Evolutionary conservation across 2,329 filamentous ascomycete genomes (phyloP).

Genomic region (Monilinia vaccinii-corymbosi): DNA sequence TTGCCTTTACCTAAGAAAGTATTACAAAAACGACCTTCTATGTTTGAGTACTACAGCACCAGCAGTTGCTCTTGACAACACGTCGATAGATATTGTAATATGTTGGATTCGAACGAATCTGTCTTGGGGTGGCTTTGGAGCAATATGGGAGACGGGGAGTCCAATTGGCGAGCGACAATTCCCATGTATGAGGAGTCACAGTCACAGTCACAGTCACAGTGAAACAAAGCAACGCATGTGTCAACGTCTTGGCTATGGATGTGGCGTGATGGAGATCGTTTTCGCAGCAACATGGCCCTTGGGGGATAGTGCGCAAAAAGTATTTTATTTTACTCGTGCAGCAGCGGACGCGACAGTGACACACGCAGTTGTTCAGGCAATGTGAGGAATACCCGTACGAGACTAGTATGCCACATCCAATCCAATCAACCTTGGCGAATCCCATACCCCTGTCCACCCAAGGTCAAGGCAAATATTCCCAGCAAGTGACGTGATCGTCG

Average conservation of each 20-base stretch:
- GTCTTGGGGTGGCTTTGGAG: neutral
- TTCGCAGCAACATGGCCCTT: too few species aligned
- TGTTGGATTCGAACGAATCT: too few species aligned
- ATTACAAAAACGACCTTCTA: neutral
- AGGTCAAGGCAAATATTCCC: neutral
- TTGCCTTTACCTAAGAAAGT: neutral
- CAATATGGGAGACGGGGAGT: neutral
- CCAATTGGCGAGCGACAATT: neutral
- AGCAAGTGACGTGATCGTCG: neutral
- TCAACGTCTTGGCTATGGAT: neutral
- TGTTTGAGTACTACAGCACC: neutral
- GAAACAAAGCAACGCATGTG: neutral
- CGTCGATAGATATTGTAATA: too few species aligned
- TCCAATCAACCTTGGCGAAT: neutral
- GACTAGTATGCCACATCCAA: too few species aligned
- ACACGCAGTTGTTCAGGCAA: neutral
- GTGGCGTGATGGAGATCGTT: neutral
- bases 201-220: too few species aligned
- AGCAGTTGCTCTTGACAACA: neutral
- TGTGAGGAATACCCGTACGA: neutral
- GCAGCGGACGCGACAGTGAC: too few species aligned
- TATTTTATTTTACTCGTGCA: too few species aligned
- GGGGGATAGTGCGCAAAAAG: too few species aligned
- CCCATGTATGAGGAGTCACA: neutral
- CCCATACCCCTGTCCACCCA: neutral